Conservation (phyloP, 116 monocot species). For the Thalassia testudinum region DNA sequence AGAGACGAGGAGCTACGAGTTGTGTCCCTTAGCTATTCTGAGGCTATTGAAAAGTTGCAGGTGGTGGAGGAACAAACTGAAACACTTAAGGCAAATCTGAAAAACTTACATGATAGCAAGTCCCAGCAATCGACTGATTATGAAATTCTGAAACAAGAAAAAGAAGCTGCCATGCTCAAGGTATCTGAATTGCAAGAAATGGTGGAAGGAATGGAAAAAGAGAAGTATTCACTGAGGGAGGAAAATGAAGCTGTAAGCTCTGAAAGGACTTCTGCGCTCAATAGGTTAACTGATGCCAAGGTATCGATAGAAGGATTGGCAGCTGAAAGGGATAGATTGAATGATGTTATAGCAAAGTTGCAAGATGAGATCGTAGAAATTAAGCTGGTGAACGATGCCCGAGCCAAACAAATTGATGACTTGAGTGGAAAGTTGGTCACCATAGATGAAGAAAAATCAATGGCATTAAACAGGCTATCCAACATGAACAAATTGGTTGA, state of each 20-base stretch:
- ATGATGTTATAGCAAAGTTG: slow-evolving; percentile 8
- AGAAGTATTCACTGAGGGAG: slow-evolving; percentile 11
- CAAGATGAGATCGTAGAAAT: neutral
- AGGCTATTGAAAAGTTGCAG: slow-evolving; percentile 1
- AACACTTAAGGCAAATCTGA: slow-evolving; percentile 2
- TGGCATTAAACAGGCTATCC: slow-evolving; percentile 7
- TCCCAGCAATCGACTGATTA: slow-evolving; percentile 3
- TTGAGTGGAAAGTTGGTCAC: neutral
- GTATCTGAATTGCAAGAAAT: slow-evolving; percentile 8
- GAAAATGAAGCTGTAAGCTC: slow-evolving; percentile 4
- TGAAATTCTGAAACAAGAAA: slow-evolving; percentile 7
- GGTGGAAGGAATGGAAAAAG: slow-evolving; percentile 11
- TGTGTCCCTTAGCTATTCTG: neutral
- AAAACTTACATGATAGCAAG: slow-evolving; percentile 10
- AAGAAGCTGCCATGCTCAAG: slow-evolving; percentile 8
- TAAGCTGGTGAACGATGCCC: neutral
- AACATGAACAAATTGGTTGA: slow-evolving; percentile 5
- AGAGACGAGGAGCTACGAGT: slow-evolving; percentile 3
- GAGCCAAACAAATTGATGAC: neutral
- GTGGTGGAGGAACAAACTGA: slow-evolving; percentile 1
- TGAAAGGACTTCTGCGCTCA: slow-evolving; percentile 10
- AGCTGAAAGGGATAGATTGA: slow-evolving; percentile 9
- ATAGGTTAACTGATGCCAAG: slow-evolving; percentile 10
- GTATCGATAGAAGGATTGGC: slow-evolving; percentile 10
- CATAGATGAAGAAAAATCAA: slow-evolving; percentile 11